Evolutionary conservation across 2,329 filamentous ascomycete species (phyloP).

Genomic region (Cryphonectria radicalis): DNA sequence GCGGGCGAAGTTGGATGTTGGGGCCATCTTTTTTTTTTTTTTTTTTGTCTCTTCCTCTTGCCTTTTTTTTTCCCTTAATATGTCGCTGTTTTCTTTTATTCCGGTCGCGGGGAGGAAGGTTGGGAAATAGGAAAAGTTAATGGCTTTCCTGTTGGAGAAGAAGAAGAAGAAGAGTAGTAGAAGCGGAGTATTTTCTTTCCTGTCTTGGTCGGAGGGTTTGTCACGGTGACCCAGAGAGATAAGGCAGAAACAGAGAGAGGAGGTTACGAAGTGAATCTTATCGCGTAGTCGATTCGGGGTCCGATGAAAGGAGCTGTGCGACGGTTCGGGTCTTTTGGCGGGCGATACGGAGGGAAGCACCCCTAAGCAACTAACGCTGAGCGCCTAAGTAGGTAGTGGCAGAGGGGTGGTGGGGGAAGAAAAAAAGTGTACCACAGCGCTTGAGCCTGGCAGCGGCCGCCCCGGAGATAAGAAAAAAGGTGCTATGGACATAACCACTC

Average conservation of each 20-base stretch:
- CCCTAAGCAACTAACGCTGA: not conserved
- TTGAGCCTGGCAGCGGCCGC: not conserved
- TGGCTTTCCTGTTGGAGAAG: not conserved
- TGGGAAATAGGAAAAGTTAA: not conserved
- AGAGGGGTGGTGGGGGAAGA: not conserved
- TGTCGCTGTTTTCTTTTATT: not conserved
- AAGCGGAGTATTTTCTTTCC: not conserved
- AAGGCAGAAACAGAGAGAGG: not conserved
- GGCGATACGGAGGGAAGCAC: not conserved
- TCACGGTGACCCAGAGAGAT: not conserved
- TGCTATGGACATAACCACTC: conserved; percentile 10
- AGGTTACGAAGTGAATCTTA: conserved; percentile 3
- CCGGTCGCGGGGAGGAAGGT: not conserved
- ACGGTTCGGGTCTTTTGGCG: not conserved
- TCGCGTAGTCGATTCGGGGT: conserved; percentile 21
- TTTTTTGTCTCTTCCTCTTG: conserved; percentile 8
- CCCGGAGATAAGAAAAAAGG: conserved; percentile 24
- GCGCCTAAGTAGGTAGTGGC: not conserved
- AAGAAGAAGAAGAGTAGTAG: not conserved
- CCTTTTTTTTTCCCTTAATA: conserved; percentile 1
- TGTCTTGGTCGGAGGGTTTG: not conserved
- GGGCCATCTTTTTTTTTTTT: conserved; percentile 30
- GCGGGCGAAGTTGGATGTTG: conserved; percentile 54
- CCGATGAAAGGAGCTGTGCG: conserved; percentile 24
- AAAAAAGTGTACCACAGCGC: not conserved